Percentiles rank a stretch among this genome's conserved stretches.
phyloP scores from a whole-genome alignment of 345 rosid genomes.

The Excoecaria cochinchinensis region DNA sequence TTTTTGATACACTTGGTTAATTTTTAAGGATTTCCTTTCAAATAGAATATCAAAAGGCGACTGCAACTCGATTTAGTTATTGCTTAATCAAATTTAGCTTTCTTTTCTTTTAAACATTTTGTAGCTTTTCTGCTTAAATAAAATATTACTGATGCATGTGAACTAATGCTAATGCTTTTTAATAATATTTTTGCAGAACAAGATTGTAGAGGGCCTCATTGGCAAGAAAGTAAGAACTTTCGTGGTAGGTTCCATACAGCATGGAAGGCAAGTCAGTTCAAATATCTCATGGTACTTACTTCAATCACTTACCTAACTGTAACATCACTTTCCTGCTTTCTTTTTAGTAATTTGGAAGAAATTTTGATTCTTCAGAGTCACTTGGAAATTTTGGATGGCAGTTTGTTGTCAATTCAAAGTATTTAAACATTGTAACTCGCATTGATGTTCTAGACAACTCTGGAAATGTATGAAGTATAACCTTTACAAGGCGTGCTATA shows the following conservation, averaged over 20 bases:
- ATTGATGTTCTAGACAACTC: neutral
- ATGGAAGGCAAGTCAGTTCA: conserved; percentile 7
- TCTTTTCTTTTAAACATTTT: no score
- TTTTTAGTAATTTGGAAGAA: neutral
- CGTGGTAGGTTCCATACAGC: neutral
- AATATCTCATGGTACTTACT: conserved; percentile 11
- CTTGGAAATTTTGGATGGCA: neutral
- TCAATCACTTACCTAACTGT: neutral
- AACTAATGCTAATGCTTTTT: neutral
- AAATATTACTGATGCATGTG: neutral
- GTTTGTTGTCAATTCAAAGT: neutral
- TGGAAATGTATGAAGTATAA: neutral
- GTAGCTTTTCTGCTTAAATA: neutral
- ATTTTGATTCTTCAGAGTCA: neutral
- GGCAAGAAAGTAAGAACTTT: neutral
- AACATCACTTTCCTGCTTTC: neutral
- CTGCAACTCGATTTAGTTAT: no score
- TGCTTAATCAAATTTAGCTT: no score
- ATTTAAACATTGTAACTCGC: neutral
- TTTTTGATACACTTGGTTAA: no score
- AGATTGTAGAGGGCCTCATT: neutral
- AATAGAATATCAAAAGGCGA: no score
- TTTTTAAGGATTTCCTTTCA: no score
- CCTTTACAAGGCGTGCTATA: neutral
- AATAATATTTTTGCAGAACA: neutral